Percentiles rank a stretch among this genome's conserved stretches.
These are phyloP conservation scores for Coemansia sp. DNA, from an alignment of 192 early-diverging fungal species.

Conservation along the genomic window DNA sequence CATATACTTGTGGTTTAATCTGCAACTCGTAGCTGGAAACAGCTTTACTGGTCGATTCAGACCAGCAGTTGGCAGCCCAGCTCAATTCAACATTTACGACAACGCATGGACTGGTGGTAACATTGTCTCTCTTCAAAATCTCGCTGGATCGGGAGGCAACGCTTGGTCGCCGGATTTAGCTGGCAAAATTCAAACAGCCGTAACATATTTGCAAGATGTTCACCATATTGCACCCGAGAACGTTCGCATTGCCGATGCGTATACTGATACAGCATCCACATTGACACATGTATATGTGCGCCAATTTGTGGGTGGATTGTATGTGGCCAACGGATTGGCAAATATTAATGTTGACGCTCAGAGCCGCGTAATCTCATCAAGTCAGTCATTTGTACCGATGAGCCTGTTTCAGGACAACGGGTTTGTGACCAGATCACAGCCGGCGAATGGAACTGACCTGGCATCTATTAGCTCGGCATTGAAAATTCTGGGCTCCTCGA, in stretches of 20 bases:
- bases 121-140: not conserved
- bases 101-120: not conserved
- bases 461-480: slow-evolving; percentile 8
- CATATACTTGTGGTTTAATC: not conserved
- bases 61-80: not conserved
- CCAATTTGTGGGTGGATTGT: slow-evolving; percentile 68
- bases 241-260: slow-evolving; percentile 63
- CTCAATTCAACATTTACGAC: not conserved
- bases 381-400: slow-evolving; percentile 61
- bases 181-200: slow-evolving; percentile 8
- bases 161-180: not conserved
- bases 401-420: not conserved
- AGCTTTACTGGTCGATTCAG: not conserved
- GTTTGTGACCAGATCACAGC: not conserved
- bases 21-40: not conserved
- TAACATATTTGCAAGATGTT: slow-evolving; percentile 3
- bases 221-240: slow-evolving; percentile 14
- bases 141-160: not conserved
- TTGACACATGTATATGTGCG: slow-evolving; percentile 84
- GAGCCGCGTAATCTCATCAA: slow-evolving; percentile 71
- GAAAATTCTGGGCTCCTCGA: not conserved
- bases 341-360: slow-evolving; percentile 74
- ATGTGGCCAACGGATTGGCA: slow-evolving; percentile 80
- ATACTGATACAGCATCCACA: slow-evolving; percentile 68
- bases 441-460: not conserved